Evolutionary conservation across 768 basidiomycete species (phyloP).

Genomic region (Tulasnella sp.): DNA sequence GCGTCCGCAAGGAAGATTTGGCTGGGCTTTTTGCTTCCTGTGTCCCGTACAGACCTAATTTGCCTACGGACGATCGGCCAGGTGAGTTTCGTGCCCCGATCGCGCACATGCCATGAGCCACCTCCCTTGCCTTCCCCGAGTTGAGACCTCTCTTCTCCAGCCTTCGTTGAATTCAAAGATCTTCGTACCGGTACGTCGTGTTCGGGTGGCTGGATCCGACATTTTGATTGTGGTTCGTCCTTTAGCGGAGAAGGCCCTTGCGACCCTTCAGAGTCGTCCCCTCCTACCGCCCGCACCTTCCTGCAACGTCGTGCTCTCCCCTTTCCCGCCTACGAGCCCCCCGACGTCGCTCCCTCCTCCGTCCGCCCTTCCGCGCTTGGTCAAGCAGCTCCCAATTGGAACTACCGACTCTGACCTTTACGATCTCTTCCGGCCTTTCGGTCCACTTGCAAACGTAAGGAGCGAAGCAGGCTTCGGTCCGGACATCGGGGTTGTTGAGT

Average conservation of each 20-base stretch:
- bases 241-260: slow-evolving; percentile 77
- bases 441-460: slow-evolving; percentile 67
- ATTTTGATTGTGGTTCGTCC: slow-evolving; percentile 13
- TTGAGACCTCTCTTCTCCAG: slow-evolving; percentile 27
- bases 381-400: slow-evolving; percentile 66
- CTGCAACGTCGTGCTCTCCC: slow-evolving; percentile 57
- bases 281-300: slow-evolving; percentile 49
- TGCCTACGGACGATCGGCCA: slow-evolving; percentile 45
- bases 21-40: slow-evolving; percentile 61
- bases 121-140: neutral
- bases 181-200: slow-evolving; percentile 57
- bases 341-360: slow-evolving; percentile 66
- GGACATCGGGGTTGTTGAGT: slow-evolving; percentile 70
- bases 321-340: slow-evolving; percentile 68
- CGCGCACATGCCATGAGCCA: neutral
- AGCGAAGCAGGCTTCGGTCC: slow-evolving; percentile 60
- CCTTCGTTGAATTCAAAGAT: slow-evolving; percentile 74
- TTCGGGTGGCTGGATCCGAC: slow-evolving; percentile 8
- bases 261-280: slow-evolving; percentile 65
- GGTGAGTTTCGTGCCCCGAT: slow-evolving; percentile 29
- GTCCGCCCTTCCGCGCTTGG: slow-evolving; percentile 60
- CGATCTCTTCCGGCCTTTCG: slow-evolving; percentile 73
- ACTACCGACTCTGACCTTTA: slow-evolving; percentile 65
- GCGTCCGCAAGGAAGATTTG: slow-evolving; percentile 63
- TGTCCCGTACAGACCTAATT: slow-evolving; percentile 70